A percentile compares a stretch with the other conserved stretches of the same genome.
Evolutionary conservation across 768 basidiomycete genomes (phyloP).

Genomic region (Phaeotremella fagi): DNA sequence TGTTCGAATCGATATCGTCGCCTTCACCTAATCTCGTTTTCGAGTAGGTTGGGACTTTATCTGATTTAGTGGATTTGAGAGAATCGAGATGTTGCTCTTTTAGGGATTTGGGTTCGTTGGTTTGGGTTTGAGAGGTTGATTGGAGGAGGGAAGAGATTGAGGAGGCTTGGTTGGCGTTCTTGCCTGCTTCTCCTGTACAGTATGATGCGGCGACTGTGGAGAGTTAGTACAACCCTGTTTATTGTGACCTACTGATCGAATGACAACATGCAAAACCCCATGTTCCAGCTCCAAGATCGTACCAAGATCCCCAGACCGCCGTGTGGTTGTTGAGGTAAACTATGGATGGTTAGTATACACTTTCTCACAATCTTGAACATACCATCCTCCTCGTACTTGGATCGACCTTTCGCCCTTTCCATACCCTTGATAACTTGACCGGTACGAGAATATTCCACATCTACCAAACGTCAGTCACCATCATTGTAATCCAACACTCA

Average conservation of each 20-base stretch:
- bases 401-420: conserved; percentile 77
- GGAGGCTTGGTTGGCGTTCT: conserved; percentile 70
- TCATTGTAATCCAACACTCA: conserved; percentile 12
- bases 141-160: conserved; percentile 64
- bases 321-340: conserved; percentile 91
- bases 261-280: conserved; percentile 99
- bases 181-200: conserved; percentile 82
- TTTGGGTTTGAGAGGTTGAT: conserved; percentile 24
- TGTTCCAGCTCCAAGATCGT: conserved; percentile 59
- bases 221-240: not conserved
- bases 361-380: conserved; percentile 47
- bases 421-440: conserved; percentile 87
- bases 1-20: conserved; percentile 59
- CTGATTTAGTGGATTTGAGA: conserved; percentile 10
- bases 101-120: conserved; percentile 30
- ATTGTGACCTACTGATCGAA: conserved; percentile 52
- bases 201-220: conserved; percentile 68
- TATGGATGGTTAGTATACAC: too few relatives aligned
- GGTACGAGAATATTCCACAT: conserved; percentile 91
- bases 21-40: conserved; percentile 79
- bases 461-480: conserved; percentile 16
- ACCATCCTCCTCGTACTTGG: conserved; percentile 98
- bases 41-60: conserved; percentile 57
- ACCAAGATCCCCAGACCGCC: conserved; percentile 97
- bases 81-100: conserved; percentile 37